phyloP scores from a whole-genome alignment of 768 basidiomycete species.

The Tulasnella sp. region DNA sequence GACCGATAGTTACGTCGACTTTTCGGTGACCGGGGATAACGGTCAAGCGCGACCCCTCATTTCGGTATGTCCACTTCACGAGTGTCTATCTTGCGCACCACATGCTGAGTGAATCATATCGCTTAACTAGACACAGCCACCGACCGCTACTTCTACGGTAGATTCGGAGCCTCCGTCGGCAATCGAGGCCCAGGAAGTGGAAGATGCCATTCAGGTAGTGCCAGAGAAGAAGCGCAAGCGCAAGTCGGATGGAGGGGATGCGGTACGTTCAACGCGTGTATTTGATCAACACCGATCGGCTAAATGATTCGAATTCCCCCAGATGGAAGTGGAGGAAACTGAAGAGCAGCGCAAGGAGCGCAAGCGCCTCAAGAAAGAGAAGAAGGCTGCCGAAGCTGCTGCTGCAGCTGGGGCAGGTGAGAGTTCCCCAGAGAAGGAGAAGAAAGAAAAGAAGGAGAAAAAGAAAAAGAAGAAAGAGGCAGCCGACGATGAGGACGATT shows the following conservation, averaged over 20 bases:
- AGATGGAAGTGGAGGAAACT: constrained; percentile 46
- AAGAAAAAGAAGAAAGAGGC: constrained; percentile 23
- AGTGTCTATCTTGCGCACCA: constrained; percentile 42
- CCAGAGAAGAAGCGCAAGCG: constrained; percentile 83
- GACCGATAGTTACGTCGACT: constrained; percentile 92
- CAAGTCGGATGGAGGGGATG: constrained; percentile 36
- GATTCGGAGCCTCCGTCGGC: constrained; percentile 33
- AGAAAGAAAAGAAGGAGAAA: constrained; percentile 29
- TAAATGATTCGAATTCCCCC: neutral
- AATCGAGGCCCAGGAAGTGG: constrained; percentile 33
- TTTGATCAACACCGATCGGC: neutral
- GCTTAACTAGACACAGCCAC: constrained; percentile 30
- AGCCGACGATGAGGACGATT: constrained; percentile 13
- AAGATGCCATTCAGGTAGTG: constrained; percentile 45
- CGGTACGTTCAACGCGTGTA: constrained; percentile 29
- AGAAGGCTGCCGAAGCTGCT: constrained; percentile 42
- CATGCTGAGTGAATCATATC: constrained; percentile 32
- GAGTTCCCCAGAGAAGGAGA: constrained; percentile 29
- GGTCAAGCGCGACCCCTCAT: constrained; percentile 21
- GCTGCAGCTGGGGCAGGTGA: constrained; percentile 22
- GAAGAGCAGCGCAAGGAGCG: constrained; percentile 50
- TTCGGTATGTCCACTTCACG: constrained; percentile 26
- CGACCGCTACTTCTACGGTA: constrained; percentile 17
- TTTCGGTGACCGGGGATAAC: constrained; percentile 57
- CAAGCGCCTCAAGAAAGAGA: constrained; percentile 47